phyloP scores from a whole-genome alignment of 352 stramenopile species.

The Globisporangium perplexum region DNA sequence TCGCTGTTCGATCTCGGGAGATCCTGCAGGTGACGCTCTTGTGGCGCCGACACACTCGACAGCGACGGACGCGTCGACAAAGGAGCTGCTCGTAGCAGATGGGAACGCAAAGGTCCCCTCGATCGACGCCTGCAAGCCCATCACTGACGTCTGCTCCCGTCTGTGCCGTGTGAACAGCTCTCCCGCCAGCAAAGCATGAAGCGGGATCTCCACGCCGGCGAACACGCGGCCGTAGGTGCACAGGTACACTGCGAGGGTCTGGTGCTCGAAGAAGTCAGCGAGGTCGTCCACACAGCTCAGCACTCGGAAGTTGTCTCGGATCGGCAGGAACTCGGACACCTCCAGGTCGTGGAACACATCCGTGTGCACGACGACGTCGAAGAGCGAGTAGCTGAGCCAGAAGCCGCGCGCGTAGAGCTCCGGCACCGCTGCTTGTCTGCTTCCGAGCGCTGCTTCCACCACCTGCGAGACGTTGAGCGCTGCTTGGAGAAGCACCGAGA shows the following conservation, averaged over 20 bases:
- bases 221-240: slow-evolving; percentile 66
- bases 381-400: slow-evolving; percentile 83
- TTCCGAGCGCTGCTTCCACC: slow-evolving; percentile 6
- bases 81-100: slow-evolving; percentile 18
- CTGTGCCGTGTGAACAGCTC: slow-evolving; percentile 12
- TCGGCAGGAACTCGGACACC: slow-evolving; percentile 47
- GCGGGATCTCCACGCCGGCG: slow-evolving; percentile 46
- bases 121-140: slow-evolving; percentile 11
- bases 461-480: slow-evolving; percentile 29
- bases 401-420: slow-evolving; percentile 28
- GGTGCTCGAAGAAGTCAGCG: slow-evolving; percentile 27
- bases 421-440: neutral
- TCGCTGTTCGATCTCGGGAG: neutral
- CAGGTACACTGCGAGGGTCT: slow-evolving; percentile 49
- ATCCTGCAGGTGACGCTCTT: neutral
- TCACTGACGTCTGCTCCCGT: neutral
- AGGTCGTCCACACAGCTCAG: slow-evolving; percentile 48
- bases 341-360: slow-evolving; percentile 67
- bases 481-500: slow-evolving; percentile 49
- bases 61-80: slow-evolving; percentile 24
- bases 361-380: slow-evolving; percentile 78
- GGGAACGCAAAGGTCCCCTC: slow-evolving; percentile 42
- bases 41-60: slow-evolving; percentile 20
- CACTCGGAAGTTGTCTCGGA: slow-evolving; percentile 72
- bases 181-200: slow-evolving; percentile 24